Evolutionary conservation across 805 yeast genomes (phyloP).

Genomic region (Barnettozyma vustinii): DNA sequence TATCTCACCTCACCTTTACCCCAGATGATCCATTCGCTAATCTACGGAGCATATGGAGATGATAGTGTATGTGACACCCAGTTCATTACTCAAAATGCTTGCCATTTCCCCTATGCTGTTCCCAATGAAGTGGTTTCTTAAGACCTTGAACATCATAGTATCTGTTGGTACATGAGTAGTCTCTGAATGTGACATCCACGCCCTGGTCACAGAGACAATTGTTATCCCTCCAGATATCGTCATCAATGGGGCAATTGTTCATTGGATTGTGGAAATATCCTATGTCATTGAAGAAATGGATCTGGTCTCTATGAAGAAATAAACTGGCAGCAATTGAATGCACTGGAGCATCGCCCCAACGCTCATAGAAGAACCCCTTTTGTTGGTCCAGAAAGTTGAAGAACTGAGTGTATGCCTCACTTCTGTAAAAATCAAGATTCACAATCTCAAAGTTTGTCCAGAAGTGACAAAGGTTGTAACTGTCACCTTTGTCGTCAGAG

Average conservation of each 20-base stretch:
- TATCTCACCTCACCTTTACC: too few species aligned
- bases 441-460: conserved; percentile 63
- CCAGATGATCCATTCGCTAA: too few species aligned
- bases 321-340: conserved; percentile 81
- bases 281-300: conserved; percentile 78
- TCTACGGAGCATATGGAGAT: too few species aligned
- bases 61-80: not conserved
- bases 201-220: conserved; percentile 53
- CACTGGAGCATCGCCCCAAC: conserved; percentile 94
- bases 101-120: conserved; percentile 33
- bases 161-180: conserved; percentile 62
- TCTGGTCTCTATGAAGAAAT: conserved; percentile 58
- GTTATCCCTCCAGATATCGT: conserved; percentile 38
- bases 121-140: conserved; percentile 66
- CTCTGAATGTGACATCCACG: conserved; percentile 68
- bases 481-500: conserved; percentile 38
- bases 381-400: conserved; percentile 41
- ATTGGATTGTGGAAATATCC: conserved; percentile 73
- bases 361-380: conserved; percentile 52
- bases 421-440: conserved; percentile 44
- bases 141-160: conserved; percentile 50
- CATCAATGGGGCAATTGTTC: conserved; percentile 53
- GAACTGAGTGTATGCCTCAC: conserved; percentile 39
- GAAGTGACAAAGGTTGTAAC: conserved; percentile 54
- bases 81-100: not conserved